Evolutionary conservation across 176 grass and related monocot species (phyloP), one percentile per base, ranked within the genome.

Genomic region (Hordeum marinum): DNA sequence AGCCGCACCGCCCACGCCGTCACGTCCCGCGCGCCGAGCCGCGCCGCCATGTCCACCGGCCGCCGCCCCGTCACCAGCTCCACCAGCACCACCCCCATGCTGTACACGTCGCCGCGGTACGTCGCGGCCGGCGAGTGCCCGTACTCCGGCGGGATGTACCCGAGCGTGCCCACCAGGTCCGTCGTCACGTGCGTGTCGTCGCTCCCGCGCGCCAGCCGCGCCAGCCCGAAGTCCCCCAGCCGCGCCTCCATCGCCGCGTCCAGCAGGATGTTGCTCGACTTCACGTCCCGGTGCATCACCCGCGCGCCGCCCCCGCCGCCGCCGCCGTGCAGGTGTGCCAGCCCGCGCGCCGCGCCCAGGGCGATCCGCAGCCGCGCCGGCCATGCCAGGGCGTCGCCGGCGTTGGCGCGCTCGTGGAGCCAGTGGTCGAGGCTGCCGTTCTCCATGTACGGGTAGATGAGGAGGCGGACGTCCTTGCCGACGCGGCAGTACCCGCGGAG

Each of bases 211-310:
- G 91, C 81, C 10, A 82, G 57, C 48, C 91, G 57, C 0, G 94
- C 91, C 31, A 93, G 79, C 0, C 94, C 94, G 84, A 96, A 96
- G 78, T 96, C 94, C 14, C 89, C 73, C 14, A 96, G 90, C 74
- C 87, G 77, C 1, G 89, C 81, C 52, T 69, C 89, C 84, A 94
- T 62, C 11, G 1, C 9, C 11, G 73, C 91, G 79, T 91, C 94
- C 4, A 96, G 94, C 18, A 96, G 89, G 69, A 96, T 92, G 91
- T 96, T 96, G 87, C 89, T 91, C 13, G 94, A 86, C 87, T 96
- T 96, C 87, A 96, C 75, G 87, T 96, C 94, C 18, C 91, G 84
- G 84, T 96, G 94, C 52, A 93, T 86, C 8, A 96, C 87, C 24
- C 80, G 88, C 9, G 94, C 91, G 70, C 85, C 81, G 78, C 84